A percentile compares a stretch with the other conserved stretches of the same genome.
These are phyloP conservation scores for Symmetrospora coprosmae DNA, from an alignment of 768 basidiomycete species.

Conservation along the genomic window DNA sequence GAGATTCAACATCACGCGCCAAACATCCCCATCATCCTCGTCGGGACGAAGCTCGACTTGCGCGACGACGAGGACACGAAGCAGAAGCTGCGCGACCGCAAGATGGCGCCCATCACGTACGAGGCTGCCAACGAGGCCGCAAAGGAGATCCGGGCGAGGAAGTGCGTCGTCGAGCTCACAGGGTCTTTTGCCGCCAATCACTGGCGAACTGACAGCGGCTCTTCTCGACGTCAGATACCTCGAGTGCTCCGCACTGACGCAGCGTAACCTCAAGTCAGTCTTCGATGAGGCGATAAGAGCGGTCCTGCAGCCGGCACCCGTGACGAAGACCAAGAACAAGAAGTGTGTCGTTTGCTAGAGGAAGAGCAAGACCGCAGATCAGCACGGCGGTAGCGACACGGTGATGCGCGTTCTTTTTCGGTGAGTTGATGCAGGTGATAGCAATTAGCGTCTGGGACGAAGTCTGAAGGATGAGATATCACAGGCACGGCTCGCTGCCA, in stretches of 20 bases:
- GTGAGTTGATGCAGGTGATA: neutral
- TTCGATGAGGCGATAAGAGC: constrained; percentile 98
- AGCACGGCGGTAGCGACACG: no score
- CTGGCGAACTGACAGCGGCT: neutral
- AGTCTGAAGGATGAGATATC: no score
- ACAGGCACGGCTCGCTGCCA: no score
- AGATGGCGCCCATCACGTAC: constrained; percentile 90
- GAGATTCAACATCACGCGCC: constrained; percentile 97
- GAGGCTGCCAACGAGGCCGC: constrained; percentile 78
- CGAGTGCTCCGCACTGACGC: constrained; percentile 89
- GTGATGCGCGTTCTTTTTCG: constrained; percentile 2
- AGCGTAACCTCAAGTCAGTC: constrained; percentile 96
- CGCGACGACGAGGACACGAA: constrained; percentile 88
- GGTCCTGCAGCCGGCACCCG: constrained; percentile 44
- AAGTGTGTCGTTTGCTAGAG: constrained; percentile 39
- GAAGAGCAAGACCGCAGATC: neutral
- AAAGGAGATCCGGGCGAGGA: constrained; percentile 65
- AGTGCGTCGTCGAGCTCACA: constrained; percentile 50
- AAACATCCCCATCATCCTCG: constrained; percentile 76
- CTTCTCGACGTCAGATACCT: constrained; percentile 49
- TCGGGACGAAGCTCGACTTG: constrained; percentile 93
- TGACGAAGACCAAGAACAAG: constrained; percentile 36
- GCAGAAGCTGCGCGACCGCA: constrained; percentile 84
- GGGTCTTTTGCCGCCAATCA: neutral
- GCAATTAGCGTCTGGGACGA: neutral